phyloP scores from a whole-genome alignment of 495 filamentous ascomycete genomes.

The Neurospora intermedia region DNA sequence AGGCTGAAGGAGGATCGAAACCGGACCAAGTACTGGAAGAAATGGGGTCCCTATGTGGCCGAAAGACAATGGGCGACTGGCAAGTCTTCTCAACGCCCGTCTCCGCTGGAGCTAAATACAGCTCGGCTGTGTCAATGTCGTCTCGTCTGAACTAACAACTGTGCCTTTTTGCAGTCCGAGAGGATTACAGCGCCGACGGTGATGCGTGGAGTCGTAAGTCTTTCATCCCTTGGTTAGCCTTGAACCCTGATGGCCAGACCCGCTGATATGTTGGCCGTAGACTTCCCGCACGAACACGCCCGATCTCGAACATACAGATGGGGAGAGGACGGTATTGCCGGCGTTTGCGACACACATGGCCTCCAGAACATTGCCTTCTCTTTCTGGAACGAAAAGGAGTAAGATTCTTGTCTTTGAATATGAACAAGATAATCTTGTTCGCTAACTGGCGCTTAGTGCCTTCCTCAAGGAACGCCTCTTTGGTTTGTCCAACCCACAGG shows the following conservation, averaged over 20 bases:
- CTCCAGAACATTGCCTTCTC: constrained; percentile 86
- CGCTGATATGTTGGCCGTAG: constrained; percentile 30
- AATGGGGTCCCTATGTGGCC: constrained; percentile 75
- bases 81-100: constrained; percentile 24
- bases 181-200: constrained; percentile 80
- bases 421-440: neutral
- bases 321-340: constrained; percentile 96
- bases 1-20: constrained; percentile 76
- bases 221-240: neutral
- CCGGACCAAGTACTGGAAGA: constrained; percentile 83
- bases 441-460: constrained; percentile 41
- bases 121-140: neutral
- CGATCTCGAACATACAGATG: constrained; percentile 80
- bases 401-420: constrained; percentile 16
- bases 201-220: constrained; percentile 92
- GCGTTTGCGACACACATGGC: constrained; percentile 85
- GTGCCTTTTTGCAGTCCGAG: constrained; percentile 53
- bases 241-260: neutral
- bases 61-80: constrained; percentile 85
- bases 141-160: constrained; percentile 3
- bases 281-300: constrained; percentile 89
- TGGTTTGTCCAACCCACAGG: constrained; percentile 88
- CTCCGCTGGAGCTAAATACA: neutral
- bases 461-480: constrained; percentile 93
- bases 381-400: constrained; percentile 98